A percentile compares a stretch with the other conserved stretches of the same genome.
Evolutionary conservation across 164 flowering plant species (phyloP).

Genomic region (Akebia trifoliata): DNA sequence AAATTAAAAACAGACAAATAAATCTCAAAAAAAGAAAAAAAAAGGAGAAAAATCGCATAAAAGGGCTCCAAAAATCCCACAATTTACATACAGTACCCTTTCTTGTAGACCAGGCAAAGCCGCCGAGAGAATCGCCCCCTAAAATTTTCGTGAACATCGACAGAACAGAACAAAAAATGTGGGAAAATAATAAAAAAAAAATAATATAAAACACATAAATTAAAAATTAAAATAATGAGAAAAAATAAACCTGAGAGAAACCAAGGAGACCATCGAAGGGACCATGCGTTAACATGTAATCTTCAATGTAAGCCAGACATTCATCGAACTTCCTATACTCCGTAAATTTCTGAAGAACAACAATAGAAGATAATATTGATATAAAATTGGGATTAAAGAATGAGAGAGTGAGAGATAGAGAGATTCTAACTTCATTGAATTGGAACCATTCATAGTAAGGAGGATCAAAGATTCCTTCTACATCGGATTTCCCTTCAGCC

Average conservation of each 20-base stretch:
- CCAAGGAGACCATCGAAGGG: constrained; percentile 89
- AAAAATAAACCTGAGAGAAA: constrained; percentile 63
- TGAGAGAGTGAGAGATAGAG: not conserved
- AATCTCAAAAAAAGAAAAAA: not conserved
- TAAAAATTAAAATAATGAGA: no score
- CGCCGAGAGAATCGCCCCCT: constrained; percentile 80
- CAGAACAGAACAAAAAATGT: not conserved
- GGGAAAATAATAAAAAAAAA: not conserved
- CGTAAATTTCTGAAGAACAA: constrained; percentile 40
- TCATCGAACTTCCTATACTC: constrained; percentile 67
- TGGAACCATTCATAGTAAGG: constrained; percentile 94
- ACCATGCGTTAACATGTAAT: constrained; percentile 59
- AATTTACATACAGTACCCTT: no score
- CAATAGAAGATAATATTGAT: not conserved
- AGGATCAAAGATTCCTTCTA: constrained; percentile 78
- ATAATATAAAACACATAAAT: not conserved
- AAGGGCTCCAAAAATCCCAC: no score
- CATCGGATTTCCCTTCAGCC: constrained; percentile 60
- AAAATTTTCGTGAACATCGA: not conserved
- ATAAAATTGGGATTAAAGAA: not conserved
- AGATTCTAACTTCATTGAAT: constrained; percentile 44
- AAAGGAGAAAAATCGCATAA: not conserved
- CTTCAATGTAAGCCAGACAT: constrained; percentile 62
- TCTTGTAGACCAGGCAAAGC: constrained; percentile 73
- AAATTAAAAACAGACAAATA: not conserved